Percentiles rank a stretch among this genome's conserved stretches.
Evolutionary conservation across 2,329 filamentous ascomycete species (phyloP).

Genomic region (Diaporthe sp.): DNA sequence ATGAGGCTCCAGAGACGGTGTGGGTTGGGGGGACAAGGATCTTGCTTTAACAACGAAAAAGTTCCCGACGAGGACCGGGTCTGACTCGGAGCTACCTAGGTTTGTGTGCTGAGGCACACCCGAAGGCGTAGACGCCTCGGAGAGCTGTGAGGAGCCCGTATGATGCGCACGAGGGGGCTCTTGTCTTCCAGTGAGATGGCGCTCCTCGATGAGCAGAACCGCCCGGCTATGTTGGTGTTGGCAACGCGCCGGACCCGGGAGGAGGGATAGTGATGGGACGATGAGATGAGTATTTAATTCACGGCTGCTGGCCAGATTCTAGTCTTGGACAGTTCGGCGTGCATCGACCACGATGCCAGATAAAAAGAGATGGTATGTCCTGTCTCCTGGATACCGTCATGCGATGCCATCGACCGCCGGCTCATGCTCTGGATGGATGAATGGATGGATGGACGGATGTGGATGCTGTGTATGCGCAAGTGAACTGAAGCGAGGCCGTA

Average conservation of each 20-base stretch:
- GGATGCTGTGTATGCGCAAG: neutral
- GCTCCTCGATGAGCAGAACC: neutral
- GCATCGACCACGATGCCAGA: neutral
- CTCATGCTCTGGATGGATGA: neutral
- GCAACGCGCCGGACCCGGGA: neutral
- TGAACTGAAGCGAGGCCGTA: neutral
- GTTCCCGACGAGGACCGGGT: constrained; percentile 26
- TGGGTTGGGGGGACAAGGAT: constrained; percentile 30
- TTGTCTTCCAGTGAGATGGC: neutral
- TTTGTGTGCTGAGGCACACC: constrained; percentile 17
- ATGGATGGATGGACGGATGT: neutral
- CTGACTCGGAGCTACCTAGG: constrained; percentile 29
- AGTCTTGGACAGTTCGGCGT: neutral
- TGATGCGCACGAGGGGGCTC: neutral
- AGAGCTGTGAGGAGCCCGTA: constrained; percentile 10
- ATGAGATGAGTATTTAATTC: neutral
- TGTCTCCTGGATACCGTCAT: neutral
- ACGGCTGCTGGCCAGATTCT: neutral
- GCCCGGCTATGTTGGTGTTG: neutral
- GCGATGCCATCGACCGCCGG: neutral
- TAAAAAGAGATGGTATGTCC: neutral
- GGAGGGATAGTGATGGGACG: no score
- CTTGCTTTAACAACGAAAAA: constrained; percentile 27
- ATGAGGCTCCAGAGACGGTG: constrained; percentile 33
- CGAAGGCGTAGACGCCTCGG: constrained; percentile 26